Evolutionary conservation across 371 early-diverging fungal species (phyloP), one percentile per base, ranked within the genome.

Genomic region (Mortierella sp.): DNA sequence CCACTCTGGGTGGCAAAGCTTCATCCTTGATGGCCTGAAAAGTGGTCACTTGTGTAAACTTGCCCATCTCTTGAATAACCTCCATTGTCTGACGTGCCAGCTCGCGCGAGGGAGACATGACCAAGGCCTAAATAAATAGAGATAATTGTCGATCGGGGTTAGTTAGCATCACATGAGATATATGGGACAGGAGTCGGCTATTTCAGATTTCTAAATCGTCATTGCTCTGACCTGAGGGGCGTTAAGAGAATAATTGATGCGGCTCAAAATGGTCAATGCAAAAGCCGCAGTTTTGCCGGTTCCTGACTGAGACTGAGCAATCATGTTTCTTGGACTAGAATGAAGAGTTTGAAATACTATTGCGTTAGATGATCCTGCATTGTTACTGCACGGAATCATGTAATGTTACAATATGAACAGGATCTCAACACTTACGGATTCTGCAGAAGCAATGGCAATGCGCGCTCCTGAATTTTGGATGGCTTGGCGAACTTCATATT

Each of bases 251-350:
- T 69, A 66, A 70, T 93, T 95, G 68, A 95, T 87, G 35, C 96
- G 87, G 62, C 90, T 89, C 37, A 98, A 86, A 93, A 98, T 97
- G 1, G 96, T 94, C 65, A 98, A 87, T 0, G 93, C 94, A 84
- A 98, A 97, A 0, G 99, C 99, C 3, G 99, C 98, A 11, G 99
- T 99, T 86, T 99, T 99, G 54, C 99, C 99, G 0, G 98, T 95
- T 64, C 96, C 93, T 3, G 94, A 93, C 83, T 96, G 95, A 60
- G 94, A 94, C 86, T 95, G 95, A 0, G 93, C 96, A 75, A 96
- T 93, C 94, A 96, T 93, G 78, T 97, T 95, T 66, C 78, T 84
- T 20, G 90, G 85, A n/a, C 69, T 67, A 63, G 22, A 14, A 40
- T 40, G 40, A 20, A 39, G 39, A 61, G 8, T 14, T 11, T 11